Evolutionary conservation across 345 rosid species (phyloP).

Genomic region (Syzygium aromaticum): DNA sequence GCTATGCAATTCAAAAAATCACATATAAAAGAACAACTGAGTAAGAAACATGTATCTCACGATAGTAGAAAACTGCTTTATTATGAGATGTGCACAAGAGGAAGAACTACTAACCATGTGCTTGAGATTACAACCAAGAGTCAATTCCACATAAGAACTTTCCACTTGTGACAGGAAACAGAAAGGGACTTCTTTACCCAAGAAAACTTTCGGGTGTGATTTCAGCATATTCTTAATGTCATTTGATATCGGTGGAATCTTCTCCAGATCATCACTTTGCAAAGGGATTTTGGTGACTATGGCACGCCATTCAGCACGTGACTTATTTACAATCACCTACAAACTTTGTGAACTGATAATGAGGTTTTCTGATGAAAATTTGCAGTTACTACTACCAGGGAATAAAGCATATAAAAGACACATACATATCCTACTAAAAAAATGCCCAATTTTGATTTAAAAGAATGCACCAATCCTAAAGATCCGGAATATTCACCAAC

Average conservation of each 20-base stretch:
- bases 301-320: slow-evolving; percentile 77
- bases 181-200: slow-evolving; percentile 77
- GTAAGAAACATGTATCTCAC: neutral
- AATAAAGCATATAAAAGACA: neutral
- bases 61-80: neutral
- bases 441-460: neutral
- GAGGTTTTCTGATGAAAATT: neutral
- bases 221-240: slow-evolving; percentile 60
- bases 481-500: neutral
- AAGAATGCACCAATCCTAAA: neutral
- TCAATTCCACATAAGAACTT: slow-evolving; percentile 59
- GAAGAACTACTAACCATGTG: slow-evolving; percentile 40
- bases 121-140: slow-evolving; percentile 80
- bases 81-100: neutral
- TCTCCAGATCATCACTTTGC: slow-evolving; percentile 54
- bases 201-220: slow-evolving; percentile 57
- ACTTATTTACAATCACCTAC: slow-evolving; percentile 84
- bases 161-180: slow-evolving; percentile 74
- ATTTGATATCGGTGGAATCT: slow-evolving; percentile 58
- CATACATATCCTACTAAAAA: neutral
- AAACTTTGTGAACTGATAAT: neutral
- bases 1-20: neutral
- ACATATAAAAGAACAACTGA: neutral
- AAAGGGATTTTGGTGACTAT: slow-evolving; percentile 57
- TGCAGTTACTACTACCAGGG: neutral